Conservation (phyloP, 352 stramenopile species). For the Vaucheria bursata region DNA sequence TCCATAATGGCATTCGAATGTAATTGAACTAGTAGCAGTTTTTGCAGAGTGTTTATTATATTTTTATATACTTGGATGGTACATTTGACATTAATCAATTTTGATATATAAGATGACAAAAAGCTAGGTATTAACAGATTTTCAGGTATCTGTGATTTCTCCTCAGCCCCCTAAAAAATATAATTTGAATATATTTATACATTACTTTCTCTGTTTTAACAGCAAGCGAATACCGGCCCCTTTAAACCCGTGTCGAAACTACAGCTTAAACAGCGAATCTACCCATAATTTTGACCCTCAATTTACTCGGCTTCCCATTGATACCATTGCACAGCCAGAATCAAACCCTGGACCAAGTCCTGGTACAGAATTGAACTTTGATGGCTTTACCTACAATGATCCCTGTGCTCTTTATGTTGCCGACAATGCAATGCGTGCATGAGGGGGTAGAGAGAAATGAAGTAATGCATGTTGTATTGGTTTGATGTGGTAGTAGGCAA, state of each 20-base stretch:
- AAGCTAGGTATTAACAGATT: too few species aligned
- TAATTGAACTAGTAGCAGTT: too few species aligned
- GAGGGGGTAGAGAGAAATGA: background rate
- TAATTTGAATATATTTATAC: too few species aligned
- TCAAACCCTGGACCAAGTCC: constrained; percentile 11
- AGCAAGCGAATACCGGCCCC: constrained; percentile 38
- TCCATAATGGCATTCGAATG: too few species aligned
- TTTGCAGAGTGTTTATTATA: too few species aligned
- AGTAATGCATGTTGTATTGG: background rate
- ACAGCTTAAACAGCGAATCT: constrained; percentile 20
- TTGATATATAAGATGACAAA: too few species aligned
- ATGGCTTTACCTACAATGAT: constrained; percentile 39
- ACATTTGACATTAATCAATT: too few species aligned
- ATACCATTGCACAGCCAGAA: constrained; percentile 19
- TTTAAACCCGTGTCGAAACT: constrained; percentile 36
- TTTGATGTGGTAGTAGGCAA: background rate
- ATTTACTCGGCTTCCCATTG: constrained; percentile 42
- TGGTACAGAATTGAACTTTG: constrained; percentile 32
- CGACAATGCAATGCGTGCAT: background rate
- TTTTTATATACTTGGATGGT: too few species aligned
- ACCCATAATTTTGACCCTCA: constrained; percentile 45
- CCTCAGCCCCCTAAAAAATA: too few species aligned
- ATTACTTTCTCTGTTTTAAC: background rate
- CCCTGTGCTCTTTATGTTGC: background rate
- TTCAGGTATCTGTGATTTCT: too few species aligned